Evolutionary conservation across 2,329 filamentous ascomycete genomes (phyloP), one percentile per base, ranked within the genome.

Genomic region (Monilinia aucupariae): DNA sequence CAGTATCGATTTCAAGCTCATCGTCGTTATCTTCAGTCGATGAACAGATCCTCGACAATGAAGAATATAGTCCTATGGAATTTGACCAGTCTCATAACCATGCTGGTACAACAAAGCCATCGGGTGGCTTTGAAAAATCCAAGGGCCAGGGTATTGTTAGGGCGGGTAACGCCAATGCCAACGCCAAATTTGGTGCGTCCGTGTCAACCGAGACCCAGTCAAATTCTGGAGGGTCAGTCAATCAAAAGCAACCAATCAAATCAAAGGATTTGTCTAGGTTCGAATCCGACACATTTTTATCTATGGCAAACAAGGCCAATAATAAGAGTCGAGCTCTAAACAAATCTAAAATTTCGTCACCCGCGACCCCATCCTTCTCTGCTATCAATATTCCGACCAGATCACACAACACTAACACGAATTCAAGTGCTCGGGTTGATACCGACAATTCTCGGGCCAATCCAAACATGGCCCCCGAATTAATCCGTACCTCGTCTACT

Each of bases 21-120:
- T 77, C 75, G n/a, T 75, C 70, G 25, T 66, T 77, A 43, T 75
- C 75, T 27, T 76, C 75, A 5, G 66, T 76, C 15, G 71, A 74
- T 58, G 71, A 72, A 55, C 59, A 70, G 8, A 61, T 73, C 13
- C 60, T 73, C 27, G 66, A 62, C 10, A 67, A 66, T 49, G 63
- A 60, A 48, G 43, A 58, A 20, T 63, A 59, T 60, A 56, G 45
- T 37, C 60, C 60, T 58, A 62, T 62, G 43, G 54, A 62, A 50
- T 41, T 62, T 51, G 60, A 62, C 60, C 60, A 62, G 52, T 52
- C 52, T 62, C 52, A 17, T 34, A 62, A 47, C 34, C 20, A 62
- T 43, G 45, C 45, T 62, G 60, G 60, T 51, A 58, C 52, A 62
- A 56, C 45, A 32, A 62, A 62, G 43, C 20, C 45, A 32, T 58